phyloP scores from a whole-genome alignment of 768 basidiomycete genomes.

The Collybiopsis confluens region DNA sequence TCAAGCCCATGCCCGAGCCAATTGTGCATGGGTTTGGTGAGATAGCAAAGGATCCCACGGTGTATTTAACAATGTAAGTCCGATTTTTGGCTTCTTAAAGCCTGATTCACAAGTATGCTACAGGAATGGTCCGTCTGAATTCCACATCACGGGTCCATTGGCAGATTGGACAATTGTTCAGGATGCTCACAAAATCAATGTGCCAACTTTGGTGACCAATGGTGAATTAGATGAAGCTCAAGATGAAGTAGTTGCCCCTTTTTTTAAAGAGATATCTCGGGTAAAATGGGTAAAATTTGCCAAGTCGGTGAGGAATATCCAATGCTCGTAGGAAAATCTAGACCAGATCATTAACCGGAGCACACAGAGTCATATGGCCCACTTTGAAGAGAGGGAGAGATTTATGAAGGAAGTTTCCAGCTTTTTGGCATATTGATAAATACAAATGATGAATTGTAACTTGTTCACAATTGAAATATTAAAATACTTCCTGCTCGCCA shows the following conservation, averaged over 20 bases:
- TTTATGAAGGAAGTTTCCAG: conserved; percentile 20
- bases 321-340: too few relatives aligned
- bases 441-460: too few relatives aligned
- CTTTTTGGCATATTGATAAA: conserved; percentile 17
- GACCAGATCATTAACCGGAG: too few relatives aligned
- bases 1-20: conserved; percentile 24
- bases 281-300: conserved; percentile 28
- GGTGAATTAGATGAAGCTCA: conserved; percentile 33
- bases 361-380: conserved; percentile 24
- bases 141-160: conserved; percentile 21
- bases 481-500: too few relatives aligned
- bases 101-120: background rate
- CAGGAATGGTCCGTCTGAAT: conserved; percentile 27
- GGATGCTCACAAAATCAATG: conserved; percentile 19
- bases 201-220: conserved; percentile 29
- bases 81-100: background rate
- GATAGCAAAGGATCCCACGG: conserved; percentile 30
- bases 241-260: conserved; percentile 29
- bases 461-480: too few relatives aligned
- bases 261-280: conserved; percentile 24
- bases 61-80: conserved; percentile 30
- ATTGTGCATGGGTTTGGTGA: conserved; percentile 18
- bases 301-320: conserved; percentile 19
- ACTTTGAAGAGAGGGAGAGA: conserved; percentile 27
- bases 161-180: conserved; percentile 23